Evolutionary conservation across 306 rosid genomes (phyloP), one percentile per base, ranked within the genome.

Genomic region (Arachis hypogaea): DNA sequence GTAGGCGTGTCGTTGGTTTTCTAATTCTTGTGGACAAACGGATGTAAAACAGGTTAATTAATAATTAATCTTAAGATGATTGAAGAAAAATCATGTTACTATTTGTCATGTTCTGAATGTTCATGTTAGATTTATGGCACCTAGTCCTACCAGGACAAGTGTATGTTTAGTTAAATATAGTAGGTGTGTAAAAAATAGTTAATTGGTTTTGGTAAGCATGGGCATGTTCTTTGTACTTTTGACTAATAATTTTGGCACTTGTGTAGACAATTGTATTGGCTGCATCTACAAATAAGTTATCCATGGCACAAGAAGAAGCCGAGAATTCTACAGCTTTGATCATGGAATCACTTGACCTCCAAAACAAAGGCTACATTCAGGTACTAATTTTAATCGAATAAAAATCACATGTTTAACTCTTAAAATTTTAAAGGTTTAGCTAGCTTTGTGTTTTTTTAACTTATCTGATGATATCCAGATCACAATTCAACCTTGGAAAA

Each of bases 291-390:
- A 93, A 93, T 81, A 88, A 90, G 86, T 43, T 93, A 54, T 80
- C 80, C 50, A 77, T 90, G 83, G 83, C 86, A 57, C 93, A 73
- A 43, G 97, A 90, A 80, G 98, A 93, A 84, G 91, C 92, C 82
- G 90, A 86, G 62, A 76, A 83, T 63, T 88, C 73, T 83, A 89
- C 98, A 52, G 78, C 89, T 51, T 79, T 83, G 72, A 83, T 90
- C 71, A 87, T 93, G 91, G 86, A 93, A 80, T 64, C 73, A 29
- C 83, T 88, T 7, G 97, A 93, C 85, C 82, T 59, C 36, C 86
- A 87, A 82, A 87, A 84, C 55, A 78, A 74, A 73, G 93, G 93
- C 73, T 90, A 82, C 67, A 78, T 93, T 77, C 89, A 90, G 97
- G 98, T 90, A 78, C 36, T 69, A 8, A 77, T 43, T 60, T 67